Base-by-base conservation (phyloP, 2,329 filamentous ascomycete genomes). In the Aspergillaceae sp. region DNA sequence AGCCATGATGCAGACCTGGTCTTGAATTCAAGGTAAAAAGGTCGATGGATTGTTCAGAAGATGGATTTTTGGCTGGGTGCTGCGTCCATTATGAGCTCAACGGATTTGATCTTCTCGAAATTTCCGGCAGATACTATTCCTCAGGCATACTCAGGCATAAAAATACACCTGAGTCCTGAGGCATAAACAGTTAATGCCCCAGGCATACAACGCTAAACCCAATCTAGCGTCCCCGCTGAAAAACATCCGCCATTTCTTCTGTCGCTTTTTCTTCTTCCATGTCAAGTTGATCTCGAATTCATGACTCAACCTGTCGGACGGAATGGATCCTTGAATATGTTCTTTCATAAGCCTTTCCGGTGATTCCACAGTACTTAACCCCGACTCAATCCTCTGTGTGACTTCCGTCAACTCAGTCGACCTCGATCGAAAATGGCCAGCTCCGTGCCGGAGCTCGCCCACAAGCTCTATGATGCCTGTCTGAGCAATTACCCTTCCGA, bases 1-100 rank as follows among this genome's bases (percentile, higher is more conserved):
- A 55, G 81, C 80, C 80, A 83, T 84, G 53, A 35, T 72, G 53
- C n/a, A 41, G 42, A 33, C 47, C 35, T 47, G 54, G 10, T 19
- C 11, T 38, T 28, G 26, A 8, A 38, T 26, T 38, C 36, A 26
- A 19, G 6, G 26, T 26, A 3, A 45, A 19, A 19, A 19, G 19
- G 19, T 19, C 19, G 19, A 19, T 19, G 19, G 19, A 19, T 19
- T 19, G 19, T 19, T 19, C 2, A 19, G 19, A 19, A 19, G 19
- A 19, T 19, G 19, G 19, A 19, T 19, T 19, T 19, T 19, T 19
- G 19, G 45, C 43, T 32, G 43, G 44, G 41, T 44, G 48, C 47
- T 46, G 42, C 48, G 48, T 45, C 47, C 52, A 56, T 56, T 48
- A 56, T 54, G 54, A 61, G 51, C 47, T 47, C 30, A 41, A 46